Base-by-base conservation (phyloP, 306 rosid species). In the Dryas alaskensis region DNA sequence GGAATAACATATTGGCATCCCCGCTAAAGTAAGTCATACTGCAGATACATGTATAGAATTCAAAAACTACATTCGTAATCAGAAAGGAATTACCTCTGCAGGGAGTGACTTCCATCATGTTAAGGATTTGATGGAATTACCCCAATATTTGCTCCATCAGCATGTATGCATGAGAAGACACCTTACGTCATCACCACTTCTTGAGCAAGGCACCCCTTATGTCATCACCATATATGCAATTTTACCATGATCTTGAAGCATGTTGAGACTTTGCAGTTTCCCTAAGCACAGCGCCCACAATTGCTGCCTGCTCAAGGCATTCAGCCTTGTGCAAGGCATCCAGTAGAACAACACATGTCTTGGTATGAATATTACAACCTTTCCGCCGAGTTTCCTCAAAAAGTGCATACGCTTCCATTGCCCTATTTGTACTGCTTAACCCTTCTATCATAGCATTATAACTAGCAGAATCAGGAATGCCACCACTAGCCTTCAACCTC, bases 371-470 rank as follows among this genome's bases (percentile, higher is more conserved):
- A 13, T 62, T 82, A 60, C 87, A 88, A 51, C 98, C 97, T 83
- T 86, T 88, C 54, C 48, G 67, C 37, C 97, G 91, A 69, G 97
- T 83, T 85, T 94, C 95, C 86, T 94, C 97, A 69, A 94, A 94
- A 81, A 94, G 90, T 54, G 70, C 61, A 85, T 81, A 94, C 11
- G 96, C 97, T 49, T 94, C 98, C 84, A 83, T 80, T 67, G 95
- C 96, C 81, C 87, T 87, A 69, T 89, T 81, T 73, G 83, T 84
- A 78, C 65, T 79, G 83, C 97, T 91, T 76, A 94, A 70, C 73
- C 98, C 98, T 84, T 83, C 90, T 22, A 94, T 94, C 86, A 94
- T 87, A 47, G 96, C 85, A 87, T 89, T 94, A 83, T 85, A 91
- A 84, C 91, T 76, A 76, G 87, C 92, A 50, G 94, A 87, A 88